Base-by-base conservation (phyloP, 345 rosid genomes). In the Eutrema japonicum region DNA sequence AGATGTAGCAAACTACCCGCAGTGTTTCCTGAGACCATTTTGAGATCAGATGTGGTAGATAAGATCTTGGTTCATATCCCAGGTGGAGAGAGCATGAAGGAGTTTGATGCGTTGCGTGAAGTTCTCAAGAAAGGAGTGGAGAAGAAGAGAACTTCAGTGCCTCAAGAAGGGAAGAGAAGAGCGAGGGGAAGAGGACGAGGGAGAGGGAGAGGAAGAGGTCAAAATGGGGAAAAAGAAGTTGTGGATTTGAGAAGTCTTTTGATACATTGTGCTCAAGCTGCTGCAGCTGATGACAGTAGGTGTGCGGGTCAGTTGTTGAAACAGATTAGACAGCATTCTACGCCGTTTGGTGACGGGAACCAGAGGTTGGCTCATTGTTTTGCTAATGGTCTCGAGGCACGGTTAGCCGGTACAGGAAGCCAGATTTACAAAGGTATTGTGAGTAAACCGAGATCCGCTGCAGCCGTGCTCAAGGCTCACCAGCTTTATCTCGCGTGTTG, bases 281-380 rank as follows among this genome's bases (percentile, higher is more conserved):
- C 89, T 81, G 97, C 99, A 3, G 75, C 87, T 16, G 89, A 89
- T 77, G 93, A 89, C 45, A 71, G 72, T 10, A 78, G 86, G 55
- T 86, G 79, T 75, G 87, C 96, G 12, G 80, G 77, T 71, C 88
- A 90, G 80, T 73, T 95, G 22, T 71, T 95, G 76, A 88, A 85
- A 82, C 92, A 89, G 86, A 90, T 95, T 30, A 80, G 90, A 74
- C 84, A 81, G 71, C 91, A 95, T 70, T 84, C 98, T 26, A 88
- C 97, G 48, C 91, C 90, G 2, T 82, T 72, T 11, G 99, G 99
- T 62, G 99, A 88, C 45, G 97, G 91, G 18, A 86, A 80, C 61
- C 98, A 95, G 79, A 89, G 99, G 36, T 32, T 95, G 72, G 93
- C 98, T 74, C 87, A 87, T 75, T 87, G 84, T 83, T 87, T 95